Evolutionary conservation across 768 basidiomycete species (phyloP).

Genomic region (Leccinum obscurum): DNA sequence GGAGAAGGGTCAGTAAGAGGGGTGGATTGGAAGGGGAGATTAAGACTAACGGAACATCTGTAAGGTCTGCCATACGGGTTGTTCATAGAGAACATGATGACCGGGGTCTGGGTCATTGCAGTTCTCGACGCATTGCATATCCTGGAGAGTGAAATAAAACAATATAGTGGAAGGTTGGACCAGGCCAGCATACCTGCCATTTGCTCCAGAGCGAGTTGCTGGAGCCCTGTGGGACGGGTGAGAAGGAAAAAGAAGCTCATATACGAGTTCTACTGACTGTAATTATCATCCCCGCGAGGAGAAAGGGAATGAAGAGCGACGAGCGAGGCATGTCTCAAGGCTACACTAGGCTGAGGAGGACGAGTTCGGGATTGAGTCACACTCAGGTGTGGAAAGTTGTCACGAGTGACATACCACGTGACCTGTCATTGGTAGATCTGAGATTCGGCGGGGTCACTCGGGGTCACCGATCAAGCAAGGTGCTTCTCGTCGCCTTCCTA

Average conservation of each 20-base stretch:
- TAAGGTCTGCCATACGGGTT: slow-evolving; percentile 91
- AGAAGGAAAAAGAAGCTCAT: not conserved
- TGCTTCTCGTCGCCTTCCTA: slow-evolving; percentile 35
- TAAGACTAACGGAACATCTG: slow-evolving; percentile 80
- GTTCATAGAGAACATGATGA: slow-evolving; percentile 79
- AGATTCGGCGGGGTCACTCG: slow-evolving; percentile 26
- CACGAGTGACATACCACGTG: slow-evolving; percentile 27
- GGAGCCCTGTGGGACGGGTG: slow-evolving; percentile 52
- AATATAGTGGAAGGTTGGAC: not conserved
- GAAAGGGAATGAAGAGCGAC: slow-evolving; percentile 68
- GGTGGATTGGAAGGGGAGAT: slow-evolving; percentile 15
- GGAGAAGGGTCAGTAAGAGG: slow-evolving; percentile 36
- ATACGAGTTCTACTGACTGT: slow-evolving; percentile 48
- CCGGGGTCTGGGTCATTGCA: slow-evolving; percentile 66
- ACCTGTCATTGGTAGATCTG: slow-evolving; percentile 20
- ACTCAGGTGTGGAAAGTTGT: not conserved
- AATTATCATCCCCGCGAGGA: slow-evolving; percentile 91
- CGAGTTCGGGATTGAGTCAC: slow-evolving; percentile 10
- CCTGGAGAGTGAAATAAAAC: slow-evolving; percentile 42
- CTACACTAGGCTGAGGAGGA: not conserved
- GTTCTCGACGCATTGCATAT: slow-evolving; percentile 99
- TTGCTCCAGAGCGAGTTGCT: slow-evolving; percentile 82
- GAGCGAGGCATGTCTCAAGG: slow-evolving; percentile 52
- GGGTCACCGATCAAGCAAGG: slow-evolving; percentile 28
- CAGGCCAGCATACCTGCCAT: slow-evolving; percentile 59